A percentile compares a stretch with the other conserved stretches of the same genome.
phyloP scores from a whole-genome alignment of 495 filamentous ascomycete species.

The Penicillium angulare region DNA sequence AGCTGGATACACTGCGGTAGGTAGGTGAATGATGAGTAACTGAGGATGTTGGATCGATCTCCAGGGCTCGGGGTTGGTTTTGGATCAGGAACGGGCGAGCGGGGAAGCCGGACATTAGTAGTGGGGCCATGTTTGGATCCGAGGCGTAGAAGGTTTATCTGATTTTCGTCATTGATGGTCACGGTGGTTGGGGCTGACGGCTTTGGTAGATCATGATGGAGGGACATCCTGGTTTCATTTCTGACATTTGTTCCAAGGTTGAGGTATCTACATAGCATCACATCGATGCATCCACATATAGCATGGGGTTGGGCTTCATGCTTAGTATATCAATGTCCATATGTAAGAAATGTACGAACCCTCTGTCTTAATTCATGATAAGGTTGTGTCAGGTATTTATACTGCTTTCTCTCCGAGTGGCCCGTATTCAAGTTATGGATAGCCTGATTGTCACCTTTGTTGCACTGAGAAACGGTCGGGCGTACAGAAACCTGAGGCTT shows the following conservation, averaged over 20 bases:
- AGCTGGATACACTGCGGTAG: no score
- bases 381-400: background rate
- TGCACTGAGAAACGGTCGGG: no score
- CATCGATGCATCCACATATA: no score
- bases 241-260: background rate
- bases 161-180: background rate
- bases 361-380: background rate
- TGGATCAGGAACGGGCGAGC: background rate
- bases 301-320: background rate
- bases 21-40: background rate
- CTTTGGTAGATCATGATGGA: background rate
- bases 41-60: slow-evolving; percentile 2
- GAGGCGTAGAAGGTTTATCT: background rate
- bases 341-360: background rate
- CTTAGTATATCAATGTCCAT: background rate
- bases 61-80: background rate
- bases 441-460: no score
- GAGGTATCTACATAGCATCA: no score
- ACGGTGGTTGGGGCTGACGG: background rate
- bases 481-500: no score
- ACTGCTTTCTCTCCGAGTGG: background rate
- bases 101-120: background rate
- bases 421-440: no score
- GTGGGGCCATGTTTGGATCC: slow-evolving; percentile 2
- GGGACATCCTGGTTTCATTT: background rate